These are phyloP conservation scores for Andrographis paniculata DNA, from an alignment of 305 asterid genomes.

Conservation along the genomic window DNA sequence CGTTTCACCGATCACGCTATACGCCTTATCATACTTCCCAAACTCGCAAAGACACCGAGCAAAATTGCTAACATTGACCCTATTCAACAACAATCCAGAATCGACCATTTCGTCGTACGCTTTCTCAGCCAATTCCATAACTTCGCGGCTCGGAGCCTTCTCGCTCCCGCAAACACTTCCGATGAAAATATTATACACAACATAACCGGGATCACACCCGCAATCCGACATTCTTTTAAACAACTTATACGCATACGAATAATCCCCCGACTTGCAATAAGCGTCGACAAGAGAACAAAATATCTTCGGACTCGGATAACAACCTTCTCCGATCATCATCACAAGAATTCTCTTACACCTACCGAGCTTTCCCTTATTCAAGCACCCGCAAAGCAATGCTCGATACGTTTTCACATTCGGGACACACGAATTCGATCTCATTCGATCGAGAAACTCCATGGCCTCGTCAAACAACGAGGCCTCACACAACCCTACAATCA, in stretches of 20 bases:
- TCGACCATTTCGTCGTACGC: constrained; percentile 70
- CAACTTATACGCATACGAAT: constrained; percentile 72
- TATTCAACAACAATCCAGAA: constrained; percentile 48
- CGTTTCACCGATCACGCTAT: constrained; percentile 60
- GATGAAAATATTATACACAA: constrained; percentile 70
- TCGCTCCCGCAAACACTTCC: constrained; percentile 82
- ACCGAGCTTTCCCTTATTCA: constrained; percentile 74
- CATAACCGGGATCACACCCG: constrained; percentile 74
- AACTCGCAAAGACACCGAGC: constrained; percentile 60
- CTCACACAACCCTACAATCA: constrained; percentile 88
- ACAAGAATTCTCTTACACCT: constrained; percentile 76
- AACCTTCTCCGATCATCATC: constrained; percentile 92
- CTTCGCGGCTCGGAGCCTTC: constrained; percentile 41
- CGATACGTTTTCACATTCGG: constrained; percentile 75
- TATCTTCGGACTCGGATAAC: constrained; percentile 76
- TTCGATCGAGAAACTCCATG: constrained; percentile 71
- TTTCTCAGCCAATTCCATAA: constrained; percentile 71
- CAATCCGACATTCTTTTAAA: constrained; percentile 72
- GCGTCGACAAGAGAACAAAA: constrained; percentile 80
- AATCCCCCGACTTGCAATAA: constrained; percentile 64
- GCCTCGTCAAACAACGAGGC: constrained; percentile 88
- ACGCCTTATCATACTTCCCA: constrained; percentile 70
- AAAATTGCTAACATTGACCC: constrained; percentile 69
- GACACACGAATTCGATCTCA: constrained; percentile 71
- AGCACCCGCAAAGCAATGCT: constrained; percentile 70